phyloP scores from a whole-genome alignment of 768 basidiomycete species.

The Guyanaporus albipodus region DNA sequence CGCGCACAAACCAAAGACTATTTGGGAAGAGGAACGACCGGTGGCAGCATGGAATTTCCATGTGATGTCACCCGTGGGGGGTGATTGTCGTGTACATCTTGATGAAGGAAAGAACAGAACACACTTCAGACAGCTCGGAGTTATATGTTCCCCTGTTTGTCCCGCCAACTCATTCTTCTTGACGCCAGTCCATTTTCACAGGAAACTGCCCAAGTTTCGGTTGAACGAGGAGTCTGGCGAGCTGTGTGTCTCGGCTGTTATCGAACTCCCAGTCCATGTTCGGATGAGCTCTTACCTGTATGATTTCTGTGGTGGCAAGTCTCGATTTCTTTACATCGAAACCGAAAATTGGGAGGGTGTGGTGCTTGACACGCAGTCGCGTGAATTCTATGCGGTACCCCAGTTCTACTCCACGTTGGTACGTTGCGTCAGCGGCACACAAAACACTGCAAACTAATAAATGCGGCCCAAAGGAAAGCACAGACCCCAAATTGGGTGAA shows the following conservation, averaged over 20 bases:
- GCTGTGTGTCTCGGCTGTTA: not conserved
- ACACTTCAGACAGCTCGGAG: no score
- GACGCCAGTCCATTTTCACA: no score
- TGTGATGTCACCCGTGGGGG: not conserved
- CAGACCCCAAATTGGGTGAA: no score
- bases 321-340: not conserved
- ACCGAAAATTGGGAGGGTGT: fast-evolving
- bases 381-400: not conserved
- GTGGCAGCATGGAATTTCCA: not conserved
- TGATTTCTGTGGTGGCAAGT: not conserved
- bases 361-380: conserved; percentile 1
- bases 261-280: not conserved
- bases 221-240: conserved; percentile 1
- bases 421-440: not conserved
- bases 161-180: no score
- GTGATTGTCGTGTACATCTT: not conserved
- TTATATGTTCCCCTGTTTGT: not conserved
- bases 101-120: not conserved
- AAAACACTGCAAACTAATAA: no score
- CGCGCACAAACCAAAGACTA: not conserved
- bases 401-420: not conserved
- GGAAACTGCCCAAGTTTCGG: not conserved
- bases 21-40: not conserved
- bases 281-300: no score
- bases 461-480: no score